Evolutionary conservation across 2,329 filamentous ascomycete species (phyloP).

Genomic region (Fusarium tuaranense): DNA sequence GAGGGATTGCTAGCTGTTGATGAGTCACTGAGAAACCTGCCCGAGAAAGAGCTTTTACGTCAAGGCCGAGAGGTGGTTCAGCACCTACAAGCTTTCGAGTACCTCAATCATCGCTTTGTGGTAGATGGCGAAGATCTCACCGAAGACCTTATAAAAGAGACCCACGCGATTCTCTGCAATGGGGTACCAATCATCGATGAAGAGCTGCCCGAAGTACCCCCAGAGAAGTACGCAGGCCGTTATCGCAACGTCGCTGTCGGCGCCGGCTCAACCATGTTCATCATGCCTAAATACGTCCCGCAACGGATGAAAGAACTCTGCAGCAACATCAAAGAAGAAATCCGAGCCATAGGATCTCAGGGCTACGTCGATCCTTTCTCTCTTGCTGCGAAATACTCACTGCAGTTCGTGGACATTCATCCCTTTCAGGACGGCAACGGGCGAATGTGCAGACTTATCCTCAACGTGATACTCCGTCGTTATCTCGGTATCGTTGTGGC

Average conservation of each 20-base stretch:
- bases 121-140: slow-evolving; percentile 10
- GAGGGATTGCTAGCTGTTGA: slow-evolving; percentile 10
- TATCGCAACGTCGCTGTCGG: slow-evolving; percentile 41
- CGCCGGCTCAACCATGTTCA: slow-evolving; percentile 45
- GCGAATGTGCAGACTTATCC: slow-evolving; percentile 50
- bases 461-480: slow-evolving; percentile 51
- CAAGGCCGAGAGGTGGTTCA: slow-evolving; percentile 38
- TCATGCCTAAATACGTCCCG: slow-evolving; percentile 40
- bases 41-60: slow-evolving; percentile 7
- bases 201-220: not conserved
- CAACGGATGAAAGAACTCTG: slow-evolving; percentile 45
- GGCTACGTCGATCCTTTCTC: slow-evolving; percentile 45
- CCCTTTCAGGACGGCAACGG: slow-evolving; percentile 56
- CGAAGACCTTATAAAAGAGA: slow-evolving; percentile 34
- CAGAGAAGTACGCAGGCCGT: slow-evolving; percentile 40
- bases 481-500: slow-evolving; percentile 40
- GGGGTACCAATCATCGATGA: slow-evolving; percentile 10
- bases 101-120: slow-evolving; percentile 30
- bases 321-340: slow-evolving; percentile 30
- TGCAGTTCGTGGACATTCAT: slow-evolving; percentile 52
- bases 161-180: slow-evolving; percentile 32
- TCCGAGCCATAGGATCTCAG: not conserved
- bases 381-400: slow-evolving; percentile 43
- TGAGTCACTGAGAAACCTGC: not conserved
- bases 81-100: slow-evolving; percentile 36